Evolutionary conservation across 179 eudicot genomes (phyloP), one percentile per base, ranked within the genome.

Genomic region (Vitellaria paradoxa): DNA sequence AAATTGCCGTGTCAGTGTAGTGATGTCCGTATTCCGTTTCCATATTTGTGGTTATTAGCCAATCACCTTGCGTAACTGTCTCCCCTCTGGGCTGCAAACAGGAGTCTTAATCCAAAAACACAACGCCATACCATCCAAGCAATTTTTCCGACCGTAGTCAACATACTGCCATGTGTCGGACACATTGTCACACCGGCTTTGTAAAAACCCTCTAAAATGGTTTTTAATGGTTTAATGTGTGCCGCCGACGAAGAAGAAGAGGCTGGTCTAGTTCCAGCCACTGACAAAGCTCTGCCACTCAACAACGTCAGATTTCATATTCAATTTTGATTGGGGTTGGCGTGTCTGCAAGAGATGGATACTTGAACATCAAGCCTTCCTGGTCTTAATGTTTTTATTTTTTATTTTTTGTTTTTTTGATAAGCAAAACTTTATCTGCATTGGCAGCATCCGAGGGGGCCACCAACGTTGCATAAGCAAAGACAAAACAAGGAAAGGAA

Each of bases 61-160:
- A 88, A 79, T 73, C 84, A 69, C 15, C 89, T 37, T 5, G 91
- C 86, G 30, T 37, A 84, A 23, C 88, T 84, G 30, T n/a, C n/a
- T 88, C 91, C 56, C 91, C 88, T 66, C 80, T 82, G 7, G 91
- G 91, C 79, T 88, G 88, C 74, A 88, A 45, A 69, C 91, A 88
- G 72, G 86, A 88, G 14, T 84, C 76, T 3, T 88, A 84, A 14
- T 50, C 77, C 72, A 86, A 13, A n/a, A 84, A 67, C 17, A 86
- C 70, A 64, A 81, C 9, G 81, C 74, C 24, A 81, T 75, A 9
- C 84, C 79, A 37, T 73, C 85, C 6, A 80, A 15, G 59, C 88
- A 86, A 14, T 30, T 30, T 75, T 71, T 76, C 59, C 77, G 73
- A 12, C 81, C 82, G 20, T 87, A 87, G 76, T 84, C 89, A 15